Evolutionary conservation across 352 stramenopile species (phyloP), one percentile per base, ranked within the genome.

Genomic region (Pythium sukuiense): DNA sequence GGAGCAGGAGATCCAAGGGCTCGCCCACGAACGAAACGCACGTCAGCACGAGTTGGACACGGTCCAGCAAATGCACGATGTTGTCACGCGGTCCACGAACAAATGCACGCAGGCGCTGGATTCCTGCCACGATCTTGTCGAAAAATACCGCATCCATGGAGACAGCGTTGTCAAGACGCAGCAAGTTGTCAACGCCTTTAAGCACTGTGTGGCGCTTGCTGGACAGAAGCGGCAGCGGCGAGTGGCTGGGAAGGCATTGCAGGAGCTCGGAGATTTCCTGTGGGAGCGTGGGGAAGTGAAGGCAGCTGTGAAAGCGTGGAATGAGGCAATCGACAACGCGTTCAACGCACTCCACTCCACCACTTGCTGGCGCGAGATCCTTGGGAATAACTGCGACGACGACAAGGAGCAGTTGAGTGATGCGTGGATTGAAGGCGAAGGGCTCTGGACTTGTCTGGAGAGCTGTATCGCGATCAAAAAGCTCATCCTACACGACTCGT

Each of bases 211-310:
- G 6, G 20, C 73, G 13, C 64, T 90, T 5, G 78, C 74, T 8
- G 72, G 83, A 0, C 82, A 95, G 58, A 93, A 95, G 54, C 73
- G 81, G 0, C 79, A 91, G 56, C 82, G 76, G n/a, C 71, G 70
- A 5, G 49, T 90, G 12, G 65, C 82, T 5, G 85, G 83, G 13
- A 85, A 85, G 39, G 82, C 79, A 14, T 71, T 93, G 11, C 74
- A 89, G 35, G 87, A 93, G 61, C 55, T 81, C 4, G 87, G 87
- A 13, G 85, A 95, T 62, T 93, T 92, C 27, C 53, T 85, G n/a
- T 84, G 88, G 54, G 73, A 76, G 2, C 73, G 67, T n/a, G 61
- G 67, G 43, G 70, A 92, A 16, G 8, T 49, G 0, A 70, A 76
- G 54, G 43, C 67, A 16, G 87, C 85, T n/a, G 52, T 69, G 20